Evolutionary conservation across 2,329 filamentous ascomycete genomes (phyloP), one percentile per base, ranked within the genome.

Genomic region (Orbilia brochopaga): DNA sequence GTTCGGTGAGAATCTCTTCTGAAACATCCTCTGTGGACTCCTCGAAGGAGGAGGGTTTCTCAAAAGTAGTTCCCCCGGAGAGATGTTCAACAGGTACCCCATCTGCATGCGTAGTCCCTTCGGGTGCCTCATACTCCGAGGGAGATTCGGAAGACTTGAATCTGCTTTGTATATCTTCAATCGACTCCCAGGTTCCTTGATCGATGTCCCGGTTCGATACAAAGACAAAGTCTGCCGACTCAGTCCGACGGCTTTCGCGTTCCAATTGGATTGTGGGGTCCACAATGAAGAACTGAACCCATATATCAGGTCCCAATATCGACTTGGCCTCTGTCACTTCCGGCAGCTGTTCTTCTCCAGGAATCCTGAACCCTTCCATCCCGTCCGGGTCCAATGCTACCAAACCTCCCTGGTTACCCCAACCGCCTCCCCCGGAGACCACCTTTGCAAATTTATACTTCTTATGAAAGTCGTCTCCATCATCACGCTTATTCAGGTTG

Each of bases 331-430:
- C 19, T 11, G 15, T 13, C 17, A 56, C 32, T 42, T 50, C 59
- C n/a, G n/a, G 37, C 24, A 55, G 30, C 1, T 35, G 11, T 17
- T 19, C 51, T 5, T 13, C 35, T n/a, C 21, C 46, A 4, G 66
- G 54, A 32, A 53, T 17, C 15, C 11, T 60, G 17, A 52, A 56
- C 10, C 60, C 67, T 7, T 52, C 15, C 30, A 73, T 51, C 4
- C 64, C 69, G 74, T 90, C 84, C 2, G 91, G 90, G 76, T 94
- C 90, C 2, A 95, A 82, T 4, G 90, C 91, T 1, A 95, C 81
- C 0, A 95, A 81, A 0, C 91, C 91, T 76, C 89, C 87, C 78
- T 93, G 94, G 63, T 85, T 82, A 15, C 91, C 91, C 91, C 91
- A 95, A 19, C 91, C 91, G 46, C 91, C 91, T 51, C 91, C 91